Base-by-base conservation (phyloP, 257 asterid species). In the Eucommia ulmoides region DNA sequence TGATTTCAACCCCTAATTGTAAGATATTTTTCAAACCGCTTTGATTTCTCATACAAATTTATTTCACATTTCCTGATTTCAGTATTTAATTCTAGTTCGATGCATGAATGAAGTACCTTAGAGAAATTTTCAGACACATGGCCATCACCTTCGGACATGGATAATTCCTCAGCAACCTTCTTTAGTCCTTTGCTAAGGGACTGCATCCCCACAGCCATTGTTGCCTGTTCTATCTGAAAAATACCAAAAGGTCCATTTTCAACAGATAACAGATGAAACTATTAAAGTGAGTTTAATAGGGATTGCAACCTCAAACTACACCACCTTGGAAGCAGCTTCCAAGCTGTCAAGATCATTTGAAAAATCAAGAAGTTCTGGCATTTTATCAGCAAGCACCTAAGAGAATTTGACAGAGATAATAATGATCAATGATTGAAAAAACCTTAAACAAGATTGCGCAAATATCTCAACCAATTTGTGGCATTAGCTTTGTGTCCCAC, bases 181-280 rank as follows among this genome's bases (percentile, higher is more conserved):
- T 88, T 95, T 20, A 88, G 84, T 21, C 97, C 97, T 79, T 88
- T 88, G 77, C 71, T 88, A 65, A 88, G 70, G 49, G 93, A 84
- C 77, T 88, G 95, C 97, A 88, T 88, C 69, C 84, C 97, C 82
- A 83, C 97, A 3, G 97, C 97, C 68, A 88, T 72, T 59, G 56
- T 75, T 65, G 81, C 84, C 66, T 83, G 63, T 81, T 83, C 95
- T 68, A 84, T 75, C 97, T 88, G 80, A 52, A 56, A 54, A 49
- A 41, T 25, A 22, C 62, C 35, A 18, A 33, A 62, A 24, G 38
- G 45, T 60, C 50, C 49, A 54, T 50, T 74, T 45, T n/a, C n/a
- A n/a, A n/a, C n/a, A n/a, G n/a, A n/a, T n/a, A n/a, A n/a, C n/a
- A n/a, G n/a, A n/a, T n/a, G n/a, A n/a, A n/a, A n/a, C n/a, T n/a